A percentile compares a stretch with the other conserved stretches of the same genome.
Evolutionary conservation across 345 rosid genomes (phyloP).

Genomic region (Eucalyptus cloeziana): DNA sequence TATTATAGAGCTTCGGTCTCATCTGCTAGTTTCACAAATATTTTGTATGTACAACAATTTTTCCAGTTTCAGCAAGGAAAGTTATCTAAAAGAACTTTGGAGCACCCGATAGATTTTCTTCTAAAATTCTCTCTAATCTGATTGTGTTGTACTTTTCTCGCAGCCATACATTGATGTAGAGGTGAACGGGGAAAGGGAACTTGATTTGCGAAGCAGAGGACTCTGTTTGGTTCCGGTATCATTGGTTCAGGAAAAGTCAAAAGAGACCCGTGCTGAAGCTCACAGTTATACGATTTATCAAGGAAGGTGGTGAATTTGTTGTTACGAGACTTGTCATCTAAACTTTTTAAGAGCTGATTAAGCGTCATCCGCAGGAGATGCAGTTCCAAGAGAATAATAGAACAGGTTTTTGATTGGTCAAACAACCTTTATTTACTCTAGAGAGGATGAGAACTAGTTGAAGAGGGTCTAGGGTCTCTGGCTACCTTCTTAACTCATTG

Average conservation of each 20-base stretch:
- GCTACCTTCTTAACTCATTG: background rate
- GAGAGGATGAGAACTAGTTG: background rate
- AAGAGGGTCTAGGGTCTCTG: background rate
- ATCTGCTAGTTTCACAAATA: background rate
- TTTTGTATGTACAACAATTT: background rate
- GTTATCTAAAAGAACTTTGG: background rate
- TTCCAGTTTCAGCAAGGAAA: background rate
- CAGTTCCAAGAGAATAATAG: background rate
- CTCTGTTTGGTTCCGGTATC: conserved; percentile 49
- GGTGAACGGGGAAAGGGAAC: conserved; percentile 6
- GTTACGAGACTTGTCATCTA: background rate
- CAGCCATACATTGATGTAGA: background rate
- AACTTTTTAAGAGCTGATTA: background rate
- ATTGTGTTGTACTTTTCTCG: background rate
- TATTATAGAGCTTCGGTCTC: background rate
- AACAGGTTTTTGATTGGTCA: background rate
- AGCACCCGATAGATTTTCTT: background rate
- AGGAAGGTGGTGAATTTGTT: background rate
- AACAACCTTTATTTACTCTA: background rate
- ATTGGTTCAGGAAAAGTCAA: conserved; percentile 4
- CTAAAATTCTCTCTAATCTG: background rate
- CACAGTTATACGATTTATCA: background rate
- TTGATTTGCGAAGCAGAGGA: conserved; percentile 32
- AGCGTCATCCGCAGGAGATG: background rate
- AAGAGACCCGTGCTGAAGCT: background rate